Conservation (phyloP, 352 stramenopile species). For the Globisporangium yorkense region DNA sequence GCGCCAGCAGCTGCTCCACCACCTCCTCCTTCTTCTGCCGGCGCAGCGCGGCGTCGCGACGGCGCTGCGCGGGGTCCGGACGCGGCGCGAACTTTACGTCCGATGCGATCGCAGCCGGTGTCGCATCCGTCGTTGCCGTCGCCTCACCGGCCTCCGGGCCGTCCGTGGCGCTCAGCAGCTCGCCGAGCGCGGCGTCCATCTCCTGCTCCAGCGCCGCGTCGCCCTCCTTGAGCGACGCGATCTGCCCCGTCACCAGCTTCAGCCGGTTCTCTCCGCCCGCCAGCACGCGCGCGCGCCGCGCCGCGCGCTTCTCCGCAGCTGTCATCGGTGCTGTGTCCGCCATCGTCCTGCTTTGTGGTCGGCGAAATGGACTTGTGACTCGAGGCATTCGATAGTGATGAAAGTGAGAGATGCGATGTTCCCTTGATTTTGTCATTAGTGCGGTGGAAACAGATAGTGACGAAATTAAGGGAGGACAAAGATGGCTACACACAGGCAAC, state of each 20-base stretch:
- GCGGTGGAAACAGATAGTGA: not conserved
- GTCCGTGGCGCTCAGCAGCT: slow-evolving; percentile 33
- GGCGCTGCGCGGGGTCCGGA: slow-evolving; percentile 59
- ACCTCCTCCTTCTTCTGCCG: slow-evolving; percentile 55
- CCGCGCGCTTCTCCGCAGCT: slow-evolving; percentile 61
- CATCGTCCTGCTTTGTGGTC: not conserved
- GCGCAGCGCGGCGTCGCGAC: slow-evolving; percentile 54
- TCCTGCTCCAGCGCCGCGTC: slow-evolving; percentile 10
- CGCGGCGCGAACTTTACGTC: slow-evolving; percentile 37
- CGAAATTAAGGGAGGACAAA: not conserved
- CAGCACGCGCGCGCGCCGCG: slow-evolving; percentile 57
- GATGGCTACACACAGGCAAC: not conserved
- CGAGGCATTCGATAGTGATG: too few species aligned
- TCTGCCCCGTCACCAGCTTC: slow-evolving; percentile 62
- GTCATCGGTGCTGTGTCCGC: slow-evolving; percentile 11
- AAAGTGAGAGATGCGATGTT: too few species aligned
- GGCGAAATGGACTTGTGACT: not conserved
- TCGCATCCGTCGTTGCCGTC: not conserved
- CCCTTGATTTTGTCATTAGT: not conserved
- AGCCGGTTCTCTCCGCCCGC: slow-evolving; percentile 50
- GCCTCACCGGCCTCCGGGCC: not conserved
- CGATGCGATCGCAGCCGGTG: not conserved
- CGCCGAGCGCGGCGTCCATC: slow-evolving; percentile 26
- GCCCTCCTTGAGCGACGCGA: slow-evolving; percentile 40
- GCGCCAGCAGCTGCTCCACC: slow-evolving; percentile 47